A percentile compares a stretch with the other conserved stretches of the same genome.
Evolutionary conservation across 176 grass and related monocot species (phyloP).

Genomic region (Carex cristatella): DNA sequence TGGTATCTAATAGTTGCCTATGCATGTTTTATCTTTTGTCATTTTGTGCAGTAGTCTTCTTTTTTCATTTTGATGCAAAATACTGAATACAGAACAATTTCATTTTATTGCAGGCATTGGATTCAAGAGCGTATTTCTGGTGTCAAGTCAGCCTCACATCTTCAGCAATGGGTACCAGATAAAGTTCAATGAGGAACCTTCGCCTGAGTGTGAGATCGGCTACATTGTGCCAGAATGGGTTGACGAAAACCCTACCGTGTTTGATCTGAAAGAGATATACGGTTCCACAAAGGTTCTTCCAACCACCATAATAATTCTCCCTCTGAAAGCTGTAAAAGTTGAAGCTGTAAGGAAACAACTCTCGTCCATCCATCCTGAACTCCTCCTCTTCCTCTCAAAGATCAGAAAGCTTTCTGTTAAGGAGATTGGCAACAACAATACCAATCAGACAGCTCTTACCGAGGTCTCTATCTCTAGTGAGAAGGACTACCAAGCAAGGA

Average conservation of each 20-base stretch:
- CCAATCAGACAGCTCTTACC: constrained; percentile 10
- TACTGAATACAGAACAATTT: neutral
- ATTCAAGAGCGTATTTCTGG: constrained; percentile 71
- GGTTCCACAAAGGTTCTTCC: constrained; percentile 46
- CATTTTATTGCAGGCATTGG: constrained; percentile 54
- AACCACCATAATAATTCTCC: constrained; percentile 56
- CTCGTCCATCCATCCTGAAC: constrained; percentile 61
- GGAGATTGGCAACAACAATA: constrained; percentile 25
- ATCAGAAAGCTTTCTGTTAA: constrained; percentile 44
- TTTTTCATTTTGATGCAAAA: neutral
- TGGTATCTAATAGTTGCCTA: neutral
- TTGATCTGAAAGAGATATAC: constrained; percentile 46
- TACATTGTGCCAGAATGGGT: constrained; percentile 89
- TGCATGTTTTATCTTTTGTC: neutral
- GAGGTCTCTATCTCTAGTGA: constrained; percentile 63
- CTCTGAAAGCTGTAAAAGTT: constrained; percentile 54
- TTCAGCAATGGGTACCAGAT: constrained; percentile 92
- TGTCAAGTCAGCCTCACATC: constrained; percentile 59
- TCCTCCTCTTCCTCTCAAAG: constrained; percentile 69
- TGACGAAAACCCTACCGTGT: constrained; percentile 33
- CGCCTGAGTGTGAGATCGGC: constrained; percentile 58
- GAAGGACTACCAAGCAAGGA: constrained; percentile 29
- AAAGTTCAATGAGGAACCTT: constrained; percentile 57
- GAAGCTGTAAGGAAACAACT: constrained; percentile 57
- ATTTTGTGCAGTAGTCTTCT: neutral